phyloP scores from a whole-genome alignment of 192 early-diverging fungal genomes.

The Podila verticillata region DNA sequence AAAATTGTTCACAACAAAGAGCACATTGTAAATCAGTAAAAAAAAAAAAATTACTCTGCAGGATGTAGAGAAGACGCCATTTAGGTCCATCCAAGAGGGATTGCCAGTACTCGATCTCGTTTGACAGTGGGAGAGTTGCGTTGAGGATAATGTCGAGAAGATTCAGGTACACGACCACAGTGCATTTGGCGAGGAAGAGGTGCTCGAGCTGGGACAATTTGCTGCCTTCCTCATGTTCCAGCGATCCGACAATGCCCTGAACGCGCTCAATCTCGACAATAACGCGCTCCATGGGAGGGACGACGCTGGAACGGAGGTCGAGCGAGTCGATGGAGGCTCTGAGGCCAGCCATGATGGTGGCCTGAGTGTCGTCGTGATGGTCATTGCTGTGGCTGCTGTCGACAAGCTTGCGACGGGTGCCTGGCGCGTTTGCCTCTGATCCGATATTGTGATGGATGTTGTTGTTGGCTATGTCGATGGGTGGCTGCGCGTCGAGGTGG shows the following conservation, averaged over 20 bases:
- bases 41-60: constrained; percentile 57
- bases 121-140: constrained; percentile 65
- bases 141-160: constrained; percentile 65
- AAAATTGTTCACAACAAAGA: no score
- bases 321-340: constrained; percentile 16
- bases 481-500: constrained; percentile 24
- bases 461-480: neutral
- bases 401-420: neutral
- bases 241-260: constrained; percentile 1
- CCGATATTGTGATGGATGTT: no score
- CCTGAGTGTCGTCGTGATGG: constrained; percentile 9
- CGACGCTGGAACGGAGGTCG: constrained; percentile 23
- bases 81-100: constrained; percentile 27
- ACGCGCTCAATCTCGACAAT: constrained; percentile 29
- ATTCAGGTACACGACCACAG: constrained; percentile 64
- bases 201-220: constrained; percentile 40
- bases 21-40: neutral
- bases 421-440: neutral
- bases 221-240: neutral
- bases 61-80: constrained; percentile 42
- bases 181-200: constrained; percentile 63
- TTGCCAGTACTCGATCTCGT: constrained; percentile 76
- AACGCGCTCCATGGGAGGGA: constrained; percentile 34
- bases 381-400: neutral
- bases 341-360: constrained; percentile 2